Conservation (phyloP, 805 yeast genomes). For the Candida qinlingensis region DNA sequence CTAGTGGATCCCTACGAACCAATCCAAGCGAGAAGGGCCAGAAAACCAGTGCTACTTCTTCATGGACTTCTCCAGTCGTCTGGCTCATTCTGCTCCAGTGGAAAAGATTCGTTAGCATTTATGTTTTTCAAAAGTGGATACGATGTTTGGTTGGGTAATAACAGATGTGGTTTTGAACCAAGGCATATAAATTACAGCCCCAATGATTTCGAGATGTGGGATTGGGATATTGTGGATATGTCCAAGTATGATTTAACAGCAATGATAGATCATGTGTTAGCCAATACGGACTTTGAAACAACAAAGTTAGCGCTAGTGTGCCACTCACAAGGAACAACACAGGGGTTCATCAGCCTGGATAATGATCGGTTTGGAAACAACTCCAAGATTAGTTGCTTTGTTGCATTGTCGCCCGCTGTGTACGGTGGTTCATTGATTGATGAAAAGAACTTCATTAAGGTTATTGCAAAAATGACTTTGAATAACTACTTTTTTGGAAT, state of each 20-base stretch:
- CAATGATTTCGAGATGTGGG: slow-evolving; percentile 65
- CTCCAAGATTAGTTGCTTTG: slow-evolving; percentile 56
- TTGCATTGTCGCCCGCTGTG: slow-evolving; percentile 87
- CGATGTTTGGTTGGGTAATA: slow-evolving; percentile 91
- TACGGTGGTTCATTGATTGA: slow-evolving; percentile 77
- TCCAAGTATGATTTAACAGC: slow-evolving; percentile 74
- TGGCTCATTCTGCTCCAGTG: slow-evolving; percentile 82
- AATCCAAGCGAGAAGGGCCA: slow-evolving; percentile 22
- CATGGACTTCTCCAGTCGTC: slow-evolving; percentile 89
- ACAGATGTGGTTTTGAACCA: slow-evolving; percentile 80
- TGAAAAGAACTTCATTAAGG: slow-evolving; percentile 52
- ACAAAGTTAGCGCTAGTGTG: slow-evolving; percentile 58
- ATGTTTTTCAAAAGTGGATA: slow-evolving; percentile 50
- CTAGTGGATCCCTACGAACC: slow-evolving; percentile 42
- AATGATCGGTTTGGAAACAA: slow-evolving; percentile 41
- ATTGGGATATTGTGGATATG: slow-evolving; percentile 88
- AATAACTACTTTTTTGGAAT: slow-evolving; percentile 61
- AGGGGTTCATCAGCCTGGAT: slow-evolving; percentile 65
- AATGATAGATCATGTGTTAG: slow-evolving; percentile 56
- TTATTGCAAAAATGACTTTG: slow-evolving; percentile 50
- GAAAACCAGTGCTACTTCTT: slow-evolving; percentile 65
- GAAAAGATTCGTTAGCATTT: slow-evolving; percentile 70
- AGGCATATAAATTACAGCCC: slow-evolving; percentile 46
- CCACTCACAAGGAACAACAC: slow-evolving; percentile 94
- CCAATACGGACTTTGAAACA: slow-evolving; percentile 28